Conservation (phyloP, 2,329 filamentous ascomycete genomes). For the Polytolypa hystricis region DNA sequence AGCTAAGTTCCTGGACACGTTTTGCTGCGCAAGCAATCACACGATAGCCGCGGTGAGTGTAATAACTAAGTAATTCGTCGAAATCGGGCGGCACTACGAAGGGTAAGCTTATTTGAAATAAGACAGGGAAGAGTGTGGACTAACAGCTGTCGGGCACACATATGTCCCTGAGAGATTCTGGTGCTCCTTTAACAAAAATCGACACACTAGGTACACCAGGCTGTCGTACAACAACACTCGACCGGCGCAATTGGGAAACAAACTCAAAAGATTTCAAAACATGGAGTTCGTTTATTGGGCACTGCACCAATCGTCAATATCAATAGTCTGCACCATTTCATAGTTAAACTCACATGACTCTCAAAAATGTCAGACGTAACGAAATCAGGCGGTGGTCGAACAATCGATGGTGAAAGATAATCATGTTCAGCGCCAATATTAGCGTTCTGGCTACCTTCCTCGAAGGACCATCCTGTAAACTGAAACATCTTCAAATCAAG, state of each 20-base stretch:
- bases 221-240: conserved; percentile 82
- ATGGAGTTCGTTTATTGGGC: conserved; percentile 82
- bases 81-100: conserved; percentile 68
- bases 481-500: conserved; percentile 98
- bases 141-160: conserved; percentile 68
- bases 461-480: conserved; percentile 84
- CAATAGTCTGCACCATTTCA: conserved; percentile 21
- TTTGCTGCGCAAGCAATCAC: conserved; percentile 93
- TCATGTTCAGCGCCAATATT: conserved; percentile 66
- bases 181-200: conserved; percentile 91
- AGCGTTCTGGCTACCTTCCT: conserved; percentile 66
- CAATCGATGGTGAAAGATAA: conserved; percentile 64
- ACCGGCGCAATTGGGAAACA: conserved; percentile 78
- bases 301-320: too few relatives aligned
- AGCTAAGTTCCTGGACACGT: conserved; percentile 75
- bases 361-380: conserved; percentile 41
- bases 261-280: conserved; percentile 89
- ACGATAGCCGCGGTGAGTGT: conserved; percentile 91
- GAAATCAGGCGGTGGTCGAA: conserved; percentile 61
- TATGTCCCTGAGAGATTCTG: conserved; percentile 92
- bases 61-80: conserved; percentile 76
- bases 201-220: conserved; percentile 77
- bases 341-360: too few relatives aligned
- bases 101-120: conserved; percentile 19
- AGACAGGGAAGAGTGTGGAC: conserved; percentile 23